A percentile compares a stretch with the other conserved stretches of the same genome.
Conservation (phyloP, 148 eudicot genomes). For the Pouteria glomerata region DNA sequence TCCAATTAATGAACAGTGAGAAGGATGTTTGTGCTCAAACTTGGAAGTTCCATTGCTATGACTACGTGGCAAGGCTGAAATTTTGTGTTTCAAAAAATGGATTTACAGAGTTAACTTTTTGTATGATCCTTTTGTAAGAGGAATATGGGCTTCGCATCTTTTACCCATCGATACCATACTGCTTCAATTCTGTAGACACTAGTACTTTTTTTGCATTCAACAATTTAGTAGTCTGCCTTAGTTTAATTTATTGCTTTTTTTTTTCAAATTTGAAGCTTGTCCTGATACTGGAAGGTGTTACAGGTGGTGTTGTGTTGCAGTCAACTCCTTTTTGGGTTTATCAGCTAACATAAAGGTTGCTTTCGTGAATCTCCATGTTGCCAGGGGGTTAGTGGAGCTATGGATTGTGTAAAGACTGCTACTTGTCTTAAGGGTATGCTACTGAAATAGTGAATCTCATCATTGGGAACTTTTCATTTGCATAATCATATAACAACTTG, state of each 20-base stretch:
- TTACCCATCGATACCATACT: too few relatives aligned
- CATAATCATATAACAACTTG: background rate
- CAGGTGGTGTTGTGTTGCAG: conserved; percentile 11
- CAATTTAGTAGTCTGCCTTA: background rate
- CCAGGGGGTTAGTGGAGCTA: conserved; percentile 63
- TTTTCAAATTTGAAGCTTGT: background rate
- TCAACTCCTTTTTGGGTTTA: conserved; percentile 6
- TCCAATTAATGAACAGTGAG: background rate
- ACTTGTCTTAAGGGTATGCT: conserved; percentile 46
- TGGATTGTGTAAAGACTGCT: conserved; percentile 48
- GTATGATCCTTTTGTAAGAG: background rate
- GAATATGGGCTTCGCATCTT: background rate
- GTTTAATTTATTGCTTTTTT: background rate
- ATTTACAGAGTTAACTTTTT: background rate
- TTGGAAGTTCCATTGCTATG: background rate
- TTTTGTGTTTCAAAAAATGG: background rate
- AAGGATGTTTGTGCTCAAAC: background rate
- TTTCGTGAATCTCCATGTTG: conserved; percentile 53
- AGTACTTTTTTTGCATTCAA: background rate
- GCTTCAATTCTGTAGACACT: background rate
- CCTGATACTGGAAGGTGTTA: conserved; percentile 4
- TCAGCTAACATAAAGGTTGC: conserved; percentile 13
- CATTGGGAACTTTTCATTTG: background rate
- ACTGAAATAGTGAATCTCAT: background rate
- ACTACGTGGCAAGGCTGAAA: background rate